Percentiles rank a stretch among this genome's conserved stretches.
Evolutionary conservation across 805 yeast genomes (phyloP).

Genomic region (Candida endomychidarum): DNA sequence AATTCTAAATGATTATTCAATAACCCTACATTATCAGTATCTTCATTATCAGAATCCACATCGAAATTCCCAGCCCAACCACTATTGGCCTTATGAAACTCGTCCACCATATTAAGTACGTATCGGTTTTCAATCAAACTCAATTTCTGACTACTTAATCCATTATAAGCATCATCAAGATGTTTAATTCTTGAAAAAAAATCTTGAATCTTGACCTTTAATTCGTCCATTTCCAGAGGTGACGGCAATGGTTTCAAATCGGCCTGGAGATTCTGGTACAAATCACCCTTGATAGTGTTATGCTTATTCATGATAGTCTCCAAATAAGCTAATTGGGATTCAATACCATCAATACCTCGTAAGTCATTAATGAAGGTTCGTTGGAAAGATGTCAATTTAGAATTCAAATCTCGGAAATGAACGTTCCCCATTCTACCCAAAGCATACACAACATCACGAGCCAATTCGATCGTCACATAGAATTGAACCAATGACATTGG

Average conservation of each 20-base stretch:
- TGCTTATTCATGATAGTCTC: constrained; percentile 30
- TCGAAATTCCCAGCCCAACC: constrained; percentile 5
- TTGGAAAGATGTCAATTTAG: constrained; percentile 45
- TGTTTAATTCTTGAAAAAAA: constrained; percentile 35
- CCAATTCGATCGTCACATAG: constrained; percentile 47
- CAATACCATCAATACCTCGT: constrained; percentile 35
- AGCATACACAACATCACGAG: constrained; percentile 40
- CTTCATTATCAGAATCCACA: constrained; percentile 18
- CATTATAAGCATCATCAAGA: constrained; percentile 33
- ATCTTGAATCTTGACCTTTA: constrained; percentile 24
- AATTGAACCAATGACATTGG: constrained; percentile 51
- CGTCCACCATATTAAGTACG: constrained; percentile 31
- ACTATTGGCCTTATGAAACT: constrained; percentile 28
- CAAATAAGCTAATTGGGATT: constrained; percentile 29
- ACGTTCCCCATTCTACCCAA: constrained; percentile 41
- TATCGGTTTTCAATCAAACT: constrained; percentile 34
- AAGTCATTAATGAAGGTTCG: constrained; percentile 45
- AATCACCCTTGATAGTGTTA: constrained; percentile 26
- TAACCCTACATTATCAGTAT: constrained; percentile 31
- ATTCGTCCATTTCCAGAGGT: constrained; percentile 35
- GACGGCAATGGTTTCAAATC: constrained; percentile 56
- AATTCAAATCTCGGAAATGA: constrained; percentile 51
- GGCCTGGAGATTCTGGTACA: constrained; percentile 32
- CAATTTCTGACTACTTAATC: constrained; percentile 25
- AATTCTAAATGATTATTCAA: constrained; percentile 24